phyloP scores from a whole-genome alignment of 305 asterid genomes.

The Solanum hybrid region DNA sequence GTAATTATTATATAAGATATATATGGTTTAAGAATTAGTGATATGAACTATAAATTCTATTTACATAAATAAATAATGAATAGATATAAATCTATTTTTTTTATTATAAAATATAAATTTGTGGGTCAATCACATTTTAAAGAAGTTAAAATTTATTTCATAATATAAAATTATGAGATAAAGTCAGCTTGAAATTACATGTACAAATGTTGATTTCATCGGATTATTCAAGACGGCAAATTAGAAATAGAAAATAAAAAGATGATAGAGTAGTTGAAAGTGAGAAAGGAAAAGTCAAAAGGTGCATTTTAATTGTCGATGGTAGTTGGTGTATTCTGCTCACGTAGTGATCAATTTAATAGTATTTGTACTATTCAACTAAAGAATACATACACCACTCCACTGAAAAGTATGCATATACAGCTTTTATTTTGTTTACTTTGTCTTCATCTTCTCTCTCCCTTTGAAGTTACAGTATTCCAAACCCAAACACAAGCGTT shows the following conservation, averaged over 20 bases:
- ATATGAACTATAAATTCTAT: neutral
- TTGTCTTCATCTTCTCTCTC: neutral
- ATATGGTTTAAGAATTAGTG: neutral
- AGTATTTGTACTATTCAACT: neutral
- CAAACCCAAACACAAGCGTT: neutral
- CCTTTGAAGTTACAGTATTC: neutral
- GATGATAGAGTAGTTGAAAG: neutral
- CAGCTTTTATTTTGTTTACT: neutral
- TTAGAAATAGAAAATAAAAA: neutral
- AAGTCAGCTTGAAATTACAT: neutral
- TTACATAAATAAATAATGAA: too few relatives aligned
- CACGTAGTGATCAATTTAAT: conserved; percentile 4
- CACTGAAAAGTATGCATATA: conserved; percentile 1
- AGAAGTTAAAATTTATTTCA: too few relatives aligned
- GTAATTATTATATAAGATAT: neutral
- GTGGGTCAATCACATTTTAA: neutral
- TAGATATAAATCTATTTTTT: too few relatives aligned
- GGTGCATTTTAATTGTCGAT: neutral
- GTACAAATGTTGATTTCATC: too few relatives aligned
- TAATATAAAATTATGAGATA: too few relatives aligned
- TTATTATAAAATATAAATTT: too few relatives aligned
- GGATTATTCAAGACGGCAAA: neutral
- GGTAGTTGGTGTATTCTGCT: conserved; percentile 1
- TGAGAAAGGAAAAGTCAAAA: neutral
- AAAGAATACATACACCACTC: neutral